A percentile compares a stretch with the other conserved stretches of the same genome.
Evolutionary conservation across 805 yeast species (phyloP).

Genomic region (Ogataea pini): DNA sequence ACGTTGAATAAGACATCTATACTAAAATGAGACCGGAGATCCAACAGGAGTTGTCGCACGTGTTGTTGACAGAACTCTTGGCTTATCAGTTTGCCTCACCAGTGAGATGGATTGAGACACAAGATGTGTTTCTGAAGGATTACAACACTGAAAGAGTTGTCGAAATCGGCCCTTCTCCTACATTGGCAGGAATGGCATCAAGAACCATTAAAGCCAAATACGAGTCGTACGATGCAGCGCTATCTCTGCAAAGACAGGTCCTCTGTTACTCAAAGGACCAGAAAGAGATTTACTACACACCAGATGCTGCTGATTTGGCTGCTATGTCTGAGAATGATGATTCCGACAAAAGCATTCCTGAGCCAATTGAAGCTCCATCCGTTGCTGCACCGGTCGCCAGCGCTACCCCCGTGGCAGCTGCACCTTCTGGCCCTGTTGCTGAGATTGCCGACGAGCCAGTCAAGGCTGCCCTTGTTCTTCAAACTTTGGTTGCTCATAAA

Average conservation of each 20-base stretch:
- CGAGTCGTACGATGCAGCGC: conserved; percentile 97
- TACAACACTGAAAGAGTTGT: conserved; percentile 96
- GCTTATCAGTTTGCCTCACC: conserved; percentile 99
- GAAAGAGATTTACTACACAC: conserved; percentile 93
- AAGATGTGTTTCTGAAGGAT: conserved; percentile 93
- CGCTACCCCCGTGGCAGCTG: conserved; percentile 29
- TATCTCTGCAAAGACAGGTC: conserved; percentile 90
- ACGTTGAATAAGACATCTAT: too few relatives aligned
- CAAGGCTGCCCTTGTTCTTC: conserved; percentile 77
- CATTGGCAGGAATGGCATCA: conserved; percentile 97
- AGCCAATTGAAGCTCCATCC: conserved; percentile 42
- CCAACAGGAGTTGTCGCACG: conserved; percentile 96
- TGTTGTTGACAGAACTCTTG: conserved; percentile 88
- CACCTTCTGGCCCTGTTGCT: conserved; percentile 78
- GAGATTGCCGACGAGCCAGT: conserved; percentile 89
- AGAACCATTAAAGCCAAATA: conserved; percentile 94
- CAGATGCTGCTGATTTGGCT: conserved; percentile 64
- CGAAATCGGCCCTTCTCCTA: conserved; percentile 98
- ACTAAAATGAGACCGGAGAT: conserved; percentile 81
- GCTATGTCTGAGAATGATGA: conserved; percentile 37
- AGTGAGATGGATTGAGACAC: conserved; percentile 98
- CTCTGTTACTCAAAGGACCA: conserved; percentile 94
- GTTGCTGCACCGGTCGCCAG: conserved; percentile 54
- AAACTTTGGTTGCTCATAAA: conserved; percentile 92
- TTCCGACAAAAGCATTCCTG: conserved; percentile 26